Evolutionary conservation across 2,329 filamentous ascomycete species (phyloP), one percentile per base, ranked within the genome.

Genomic region (Phaeosphaeriaceae sp.): DNA sequence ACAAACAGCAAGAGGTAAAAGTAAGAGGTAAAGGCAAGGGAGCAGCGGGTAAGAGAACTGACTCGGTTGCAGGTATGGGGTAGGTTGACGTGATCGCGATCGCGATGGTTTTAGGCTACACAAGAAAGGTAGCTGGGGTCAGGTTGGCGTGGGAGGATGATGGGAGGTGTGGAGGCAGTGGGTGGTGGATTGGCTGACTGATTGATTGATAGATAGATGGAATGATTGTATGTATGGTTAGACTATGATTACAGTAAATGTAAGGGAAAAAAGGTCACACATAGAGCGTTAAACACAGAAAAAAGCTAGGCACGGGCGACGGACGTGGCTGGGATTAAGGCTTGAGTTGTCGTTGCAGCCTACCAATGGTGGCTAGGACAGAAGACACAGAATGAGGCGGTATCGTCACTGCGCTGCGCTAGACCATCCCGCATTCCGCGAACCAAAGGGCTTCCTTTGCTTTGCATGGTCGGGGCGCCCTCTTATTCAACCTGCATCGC

Each of bases 271-370:
- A 8, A 26, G 23, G 23, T 26, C 3, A 11, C 23, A 26, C 23
- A 11, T 11, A 6, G 7, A 11, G 23, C 7, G 6, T 26, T 26
- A 11, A 26, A 11, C 23, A 26, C 7, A 6, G 8, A 26, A 23
- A 23, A 46, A 12, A 26, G 32, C 23, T 46, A 54, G 42, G 46
- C 26, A 26, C 23, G 6, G 11, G 23, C 23, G n/a, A 56, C 54
- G 56, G 56, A 45, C 58, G 60, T 60, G 61, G 61, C 57, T 64
- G 58, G 57, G 51, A 17, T 57, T 49, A 49, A 53, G 46, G 48
- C 48, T 55, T 50, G 50, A 54, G 56, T 42, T 60, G 34, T 40
- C 21, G 47, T 48, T 47, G 59, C 55, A 61, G 60, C 57, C 52
- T 60, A 54, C 60, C 58, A 58, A 56, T 45, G 37, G 56, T 50